Evolutionary conservation across 78 protist species (phyloP), one percentile per base, ranked within the genome.

Genomic region (Parvularia atlantis): DNA sequence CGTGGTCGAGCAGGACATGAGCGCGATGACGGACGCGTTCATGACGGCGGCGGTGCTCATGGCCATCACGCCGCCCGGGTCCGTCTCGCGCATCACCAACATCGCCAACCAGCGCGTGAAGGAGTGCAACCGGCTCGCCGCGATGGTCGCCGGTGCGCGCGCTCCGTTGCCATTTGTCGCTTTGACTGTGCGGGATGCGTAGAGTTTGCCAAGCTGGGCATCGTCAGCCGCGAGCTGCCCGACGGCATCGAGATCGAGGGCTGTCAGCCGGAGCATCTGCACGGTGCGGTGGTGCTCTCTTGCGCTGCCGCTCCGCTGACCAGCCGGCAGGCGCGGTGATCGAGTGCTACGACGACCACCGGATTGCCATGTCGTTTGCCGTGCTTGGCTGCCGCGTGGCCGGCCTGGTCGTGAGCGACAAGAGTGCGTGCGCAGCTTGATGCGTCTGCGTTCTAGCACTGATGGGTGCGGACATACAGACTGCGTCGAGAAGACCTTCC

Each of bases 401-500:
- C 5, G 73, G 65, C 30, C 60, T 87, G 39, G 33, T 66, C 43
- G 72, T 87, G 39, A 58, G 46, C 14, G 87, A 87, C 40, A 78
- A 73, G 67, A n/a, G n/a, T n/a, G n/a, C n/a, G n/a, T n/a, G n/a
- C n/a, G n/a, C n/a, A n/a, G n/a, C n/a, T n/a, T n/a, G n/a, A n/a
- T n/a, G n/a, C n/a, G n/a, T n/a, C n/a, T n/a, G n/a, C n/a, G n/a
- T n/a, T n/a, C n/a, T n/a, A n/a, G n/a, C n/a, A n/a, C n/a, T n/a
- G n/a, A n/a, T n/a, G n/a, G n/a, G n/a, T n/a, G n/a, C n/a, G n/a
- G n/a, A n/a, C n/a, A n/a, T n/a, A n/a, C n/a, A n/a, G 69, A 35
- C 31, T 87, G 91, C 67, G 87, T 82, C 69, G 88, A 82, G 50
- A 87, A 87, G 81, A 87, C 91, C 24, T 87, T 77, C 75, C 91